These are phyloP conservation scores for Miscanthus lutarioriparius DNA, from an alignment of 176 grass and related monocot genomes.

Conservation along the genomic window DNA sequence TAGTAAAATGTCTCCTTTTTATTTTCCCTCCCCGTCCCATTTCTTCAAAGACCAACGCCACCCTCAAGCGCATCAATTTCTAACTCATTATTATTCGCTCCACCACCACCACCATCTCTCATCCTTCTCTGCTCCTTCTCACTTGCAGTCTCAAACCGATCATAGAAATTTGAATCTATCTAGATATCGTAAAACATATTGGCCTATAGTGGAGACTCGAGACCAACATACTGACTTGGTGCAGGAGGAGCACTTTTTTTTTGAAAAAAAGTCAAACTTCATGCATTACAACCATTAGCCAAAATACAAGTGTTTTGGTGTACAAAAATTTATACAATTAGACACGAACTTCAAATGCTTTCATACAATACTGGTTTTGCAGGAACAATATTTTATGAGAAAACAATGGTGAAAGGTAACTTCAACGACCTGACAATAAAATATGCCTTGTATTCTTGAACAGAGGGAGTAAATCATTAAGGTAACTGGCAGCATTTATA, in stretches of 20 bases:
- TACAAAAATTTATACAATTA: not conserved
- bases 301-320: not conserved
- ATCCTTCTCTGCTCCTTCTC: too few relatives aligned
- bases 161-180: not conserved
- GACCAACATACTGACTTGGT: not conserved
- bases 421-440: not conserved
- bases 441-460: not conserved
- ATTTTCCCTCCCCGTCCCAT: too few relatives aligned
- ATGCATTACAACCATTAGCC: not conserved
- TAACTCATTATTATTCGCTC: too few relatives aligned
- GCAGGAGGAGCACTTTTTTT: not conserved
- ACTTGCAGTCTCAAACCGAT: not conserved
- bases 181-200: not conserved
- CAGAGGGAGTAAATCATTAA: not conserved
- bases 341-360: not conserved
- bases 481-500: not conserved
- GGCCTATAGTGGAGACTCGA: not conserved
- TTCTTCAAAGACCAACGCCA: too few relatives aligned
- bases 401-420: not conserved
- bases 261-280: not conserved
- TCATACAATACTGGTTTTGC: not conserved
- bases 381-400: not conserved
- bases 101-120: too few relatives aligned
- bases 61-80: too few relatives aligned
- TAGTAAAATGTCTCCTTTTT: too few relatives aligned